These are phyloP conservation scores for Russula abietina DNA, from an alignment of 768 basidiomycete species.

Conservation along the genomic window DNA sequence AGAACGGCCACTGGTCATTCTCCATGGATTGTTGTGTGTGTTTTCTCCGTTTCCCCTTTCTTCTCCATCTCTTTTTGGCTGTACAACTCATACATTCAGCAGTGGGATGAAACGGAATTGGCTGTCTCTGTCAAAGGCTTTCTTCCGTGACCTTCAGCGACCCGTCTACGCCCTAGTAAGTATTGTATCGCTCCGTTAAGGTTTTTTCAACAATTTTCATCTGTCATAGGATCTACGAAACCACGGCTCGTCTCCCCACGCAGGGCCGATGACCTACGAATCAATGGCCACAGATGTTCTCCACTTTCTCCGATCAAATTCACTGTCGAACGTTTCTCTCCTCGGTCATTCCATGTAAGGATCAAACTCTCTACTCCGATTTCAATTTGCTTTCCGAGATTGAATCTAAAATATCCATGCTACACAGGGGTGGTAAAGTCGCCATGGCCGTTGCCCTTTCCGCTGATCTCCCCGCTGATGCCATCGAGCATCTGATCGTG, in stretches of 20 bases:
- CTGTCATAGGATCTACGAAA: slow-evolving; percentile 72
- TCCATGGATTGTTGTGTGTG: slow-evolving; percentile 61
- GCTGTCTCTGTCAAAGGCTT: slow-evolving; percentile 71
- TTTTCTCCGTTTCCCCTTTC: not conserved
- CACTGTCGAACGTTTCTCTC: slow-evolving; percentile 57
- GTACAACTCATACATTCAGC: not conserved
- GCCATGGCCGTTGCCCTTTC: slow-evolving; percentile 66
- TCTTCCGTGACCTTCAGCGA: slow-evolving; percentile 55
- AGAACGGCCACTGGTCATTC: slow-evolving; percentile 46
- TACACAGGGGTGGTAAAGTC: slow-evolving; percentile 79
- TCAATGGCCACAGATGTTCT: slow-evolving; percentile 78
- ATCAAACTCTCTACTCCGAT: not conserved
- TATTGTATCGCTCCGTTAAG: not conserved
- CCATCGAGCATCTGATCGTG: slow-evolving; percentile 56
- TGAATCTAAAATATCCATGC: not conserved
- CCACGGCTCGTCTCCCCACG: slow-evolving; percentile 79
- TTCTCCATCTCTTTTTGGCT: not conserved
- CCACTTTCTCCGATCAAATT: slow-evolving; percentile 52
- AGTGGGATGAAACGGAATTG: slow-evolving; percentile 91
- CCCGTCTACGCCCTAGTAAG: slow-evolving; percentile 71
- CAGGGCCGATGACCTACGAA: slow-evolving; percentile 62
- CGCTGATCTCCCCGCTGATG: slow-evolving; percentile 36
- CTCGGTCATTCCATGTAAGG: slow-evolving; percentile 88
- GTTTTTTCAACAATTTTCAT: not conserved
- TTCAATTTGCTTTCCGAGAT: not conserved